These are phyloP conservation scores for Cytospora paraplurivora DNA, from an alignment of 2,329 filamentous ascomycete species.

Conservation along the genomic window DNA sequence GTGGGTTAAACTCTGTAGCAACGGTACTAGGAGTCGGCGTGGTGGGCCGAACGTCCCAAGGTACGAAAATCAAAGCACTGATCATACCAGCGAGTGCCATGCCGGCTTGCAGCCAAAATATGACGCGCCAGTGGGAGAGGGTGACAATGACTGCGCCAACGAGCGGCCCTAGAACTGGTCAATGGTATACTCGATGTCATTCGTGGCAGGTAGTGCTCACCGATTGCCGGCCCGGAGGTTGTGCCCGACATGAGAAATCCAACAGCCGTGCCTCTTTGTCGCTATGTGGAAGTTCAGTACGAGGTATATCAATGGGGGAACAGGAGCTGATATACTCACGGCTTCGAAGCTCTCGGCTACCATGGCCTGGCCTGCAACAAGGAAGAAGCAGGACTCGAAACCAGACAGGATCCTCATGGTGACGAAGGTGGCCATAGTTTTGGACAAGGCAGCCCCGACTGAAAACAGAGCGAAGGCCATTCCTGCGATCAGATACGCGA, in stretches of 20 bases:
- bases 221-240: conserved; percentile 68
- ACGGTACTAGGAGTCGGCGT: too few relatives aligned
- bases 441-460: conserved; percentile 71
- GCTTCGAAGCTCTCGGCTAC: conserved; percentile 62
- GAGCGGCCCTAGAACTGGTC: conserved; percentile 55
- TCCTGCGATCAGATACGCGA: too few relatives aligned
- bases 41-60: too few relatives aligned
- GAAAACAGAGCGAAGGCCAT: conserved; percentile 39
- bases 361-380: conserved; percentile 60
- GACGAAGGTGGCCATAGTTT: conserved; percentile 70
- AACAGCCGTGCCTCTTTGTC: conserved; percentile 69
- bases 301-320: background rate
- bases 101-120: conserved; percentile 39
- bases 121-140: conserved; percentile 71
- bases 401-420: conserved; percentile 74
- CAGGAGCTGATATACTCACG: background rate
- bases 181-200: background rate
- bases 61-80: conserved; percentile 35
- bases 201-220: conserved; percentile 28
- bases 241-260: conserved; percentile 74
- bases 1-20: conserved; percentile 32
- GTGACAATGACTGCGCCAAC: conserved; percentile 77
- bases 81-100: conserved; percentile 37
- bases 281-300: conserved; percentile 49
- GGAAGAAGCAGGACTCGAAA: conserved; percentile 73